Conservation (phyloP, 805 yeast species). For the Saccharomycopsis capsularis region DNA sequence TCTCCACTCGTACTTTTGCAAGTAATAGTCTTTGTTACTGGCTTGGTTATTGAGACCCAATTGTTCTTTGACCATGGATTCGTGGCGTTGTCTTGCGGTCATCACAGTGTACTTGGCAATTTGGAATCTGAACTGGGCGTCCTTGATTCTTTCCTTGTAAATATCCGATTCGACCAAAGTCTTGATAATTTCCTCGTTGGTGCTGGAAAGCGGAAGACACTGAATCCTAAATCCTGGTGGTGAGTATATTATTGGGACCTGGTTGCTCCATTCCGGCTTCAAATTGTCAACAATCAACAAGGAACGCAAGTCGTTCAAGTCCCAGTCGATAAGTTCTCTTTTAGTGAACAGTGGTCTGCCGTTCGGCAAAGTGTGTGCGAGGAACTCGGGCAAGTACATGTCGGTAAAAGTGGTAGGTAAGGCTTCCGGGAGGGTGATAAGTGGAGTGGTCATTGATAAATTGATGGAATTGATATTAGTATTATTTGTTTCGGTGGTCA, state of each 20-base stretch:
- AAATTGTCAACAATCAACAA: conserved; percentile 46
- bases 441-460: conserved; percentile 10
- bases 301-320: conserved; percentile 60
- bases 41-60: conserved; percentile 15
- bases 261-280: conserved; percentile 49
- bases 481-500: conserved; percentile 11
- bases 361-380: conserved; percentile 37
- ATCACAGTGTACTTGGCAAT: conserved; percentile 58
- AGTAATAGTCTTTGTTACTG: conserved; percentile 20
- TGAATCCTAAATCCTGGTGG: conserved; percentile 38
- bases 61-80: conserved; percentile 11
- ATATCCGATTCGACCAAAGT: conserved; percentile 52
- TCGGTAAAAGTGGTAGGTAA: conserved; percentile 46
- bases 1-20: conserved; percentile 62
- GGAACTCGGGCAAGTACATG: conserved; percentile 52
- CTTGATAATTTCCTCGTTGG: conserved; percentile 42
- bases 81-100: conserved; percentile 48
- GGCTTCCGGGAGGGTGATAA: conserved; percentile 39
- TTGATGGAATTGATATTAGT: conserved; percentile 4
- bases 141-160: conserved; percentile 58
- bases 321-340: conserved; percentile 63
- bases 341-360: conserved; percentile 60
- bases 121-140: conserved; percentile 43
- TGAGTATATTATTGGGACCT: conserved; percentile 38
- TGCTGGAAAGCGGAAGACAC: conserved; percentile 44